These are phyloP conservation scores for Wallacemonas sp. DNA, from an alignment of 208 protist species.

Conservation along the genomic window DNA sequence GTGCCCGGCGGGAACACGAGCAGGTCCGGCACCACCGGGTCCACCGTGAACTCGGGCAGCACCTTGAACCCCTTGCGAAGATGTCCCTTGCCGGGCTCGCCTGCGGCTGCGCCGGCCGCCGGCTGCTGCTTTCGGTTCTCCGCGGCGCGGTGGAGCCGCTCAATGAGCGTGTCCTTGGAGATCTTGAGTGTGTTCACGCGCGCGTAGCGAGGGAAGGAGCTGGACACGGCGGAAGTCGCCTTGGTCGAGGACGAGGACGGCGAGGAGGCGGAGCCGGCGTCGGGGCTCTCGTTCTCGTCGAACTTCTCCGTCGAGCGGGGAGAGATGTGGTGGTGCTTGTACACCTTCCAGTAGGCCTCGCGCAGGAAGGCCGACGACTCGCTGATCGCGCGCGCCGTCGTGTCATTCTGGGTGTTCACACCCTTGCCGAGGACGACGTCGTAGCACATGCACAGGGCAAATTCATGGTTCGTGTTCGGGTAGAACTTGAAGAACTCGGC, in stretches of 20 bases:
- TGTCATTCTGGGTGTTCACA: slow-evolving; percentile 83
- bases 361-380: slow-evolving; percentile 73
- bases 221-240: slow-evolving; percentile 12
- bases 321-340: slow-evolving; percentile 81
- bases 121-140: slow-evolving; percentile 24
- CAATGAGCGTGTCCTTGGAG: slow-evolving; percentile 59
- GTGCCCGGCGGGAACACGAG: slow-evolving; percentile 87
- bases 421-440: slow-evolving; percentile 88
- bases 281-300: slow-evolving; percentile 28
- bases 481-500: slow-evolving; percentile 89
- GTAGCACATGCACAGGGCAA: slow-evolving; percentile 88
- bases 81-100: slow-evolving; percentile 9
- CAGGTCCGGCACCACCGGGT: slow-evolving; percentile 73
- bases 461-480: slow-evolving; percentile 60
- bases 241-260: not conserved
- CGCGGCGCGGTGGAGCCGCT: slow-evolving; percentile 52
- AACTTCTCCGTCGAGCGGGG: slow-evolving; percentile 47
- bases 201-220: slow-evolving; percentile 72
- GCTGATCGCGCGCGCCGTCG: slow-evolving; percentile 71
- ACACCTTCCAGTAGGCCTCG: slow-evolving; percentile 76
- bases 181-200: slow-evolving; percentile 91
- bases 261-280: not conserved
- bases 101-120: not conserved
- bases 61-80: slow-evolving; percentile 16
- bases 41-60: slow-evolving; percentile 68